Percentiles rank a stretch among this genome's conserved stretches.
phyloP scores from a whole-genome alignment of 495 filamentous ascomycete species.

The Penicillium macrosclerotiorum region DNA sequence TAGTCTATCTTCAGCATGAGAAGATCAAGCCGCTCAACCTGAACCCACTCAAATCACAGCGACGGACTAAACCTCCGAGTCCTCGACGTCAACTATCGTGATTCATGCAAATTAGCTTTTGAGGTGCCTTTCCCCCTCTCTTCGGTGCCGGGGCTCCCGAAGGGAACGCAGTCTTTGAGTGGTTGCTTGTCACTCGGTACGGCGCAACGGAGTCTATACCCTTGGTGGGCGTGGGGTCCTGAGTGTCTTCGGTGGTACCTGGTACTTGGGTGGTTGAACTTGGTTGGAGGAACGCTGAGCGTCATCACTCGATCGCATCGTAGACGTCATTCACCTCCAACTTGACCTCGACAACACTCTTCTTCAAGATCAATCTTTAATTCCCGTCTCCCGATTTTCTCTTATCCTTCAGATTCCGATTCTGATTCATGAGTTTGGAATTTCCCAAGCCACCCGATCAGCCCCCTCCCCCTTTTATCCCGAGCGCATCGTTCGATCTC shows the following conservation, averaged over 20 bases:
- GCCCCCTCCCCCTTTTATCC: not conserved
- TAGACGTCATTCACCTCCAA: conserved; percentile 22
- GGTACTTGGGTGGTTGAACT: not conserved
- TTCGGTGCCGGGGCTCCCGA: conserved; percentile 14
- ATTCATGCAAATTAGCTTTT: conserved; percentile 12
- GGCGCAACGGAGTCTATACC: too few species aligned
- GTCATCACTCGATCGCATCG: conserved; percentile 19
- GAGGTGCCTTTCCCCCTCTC: conserved; percentile 5
- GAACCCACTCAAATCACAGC: too few species aligned
- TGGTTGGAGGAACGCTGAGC: too few species aligned
- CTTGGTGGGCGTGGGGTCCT: too few species aligned
- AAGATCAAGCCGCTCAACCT: too few species aligned
- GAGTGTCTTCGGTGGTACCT: too few species aligned
- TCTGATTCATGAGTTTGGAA: too few species aligned
- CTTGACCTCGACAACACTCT: too few species aligned
- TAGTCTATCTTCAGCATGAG: too few species aligned
- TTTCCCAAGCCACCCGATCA: too few species aligned
- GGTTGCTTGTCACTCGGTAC: conserved; percentile 6
- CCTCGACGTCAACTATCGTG: conserved; percentile 23
- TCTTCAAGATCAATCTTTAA: too few species aligned
- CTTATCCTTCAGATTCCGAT: too few species aligned
- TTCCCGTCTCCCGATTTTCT: not conserved
- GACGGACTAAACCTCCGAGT: conserved; percentile 16
- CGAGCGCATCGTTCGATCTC: not conserved
- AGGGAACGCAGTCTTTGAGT: not conserved